A percentile compares a stretch with the other conserved stretches of the same genome.
phyloP scores from a whole-genome alignment of 2,329 filamentous ascomycete genomes.

The Setomelanomma holmii region DNA sequence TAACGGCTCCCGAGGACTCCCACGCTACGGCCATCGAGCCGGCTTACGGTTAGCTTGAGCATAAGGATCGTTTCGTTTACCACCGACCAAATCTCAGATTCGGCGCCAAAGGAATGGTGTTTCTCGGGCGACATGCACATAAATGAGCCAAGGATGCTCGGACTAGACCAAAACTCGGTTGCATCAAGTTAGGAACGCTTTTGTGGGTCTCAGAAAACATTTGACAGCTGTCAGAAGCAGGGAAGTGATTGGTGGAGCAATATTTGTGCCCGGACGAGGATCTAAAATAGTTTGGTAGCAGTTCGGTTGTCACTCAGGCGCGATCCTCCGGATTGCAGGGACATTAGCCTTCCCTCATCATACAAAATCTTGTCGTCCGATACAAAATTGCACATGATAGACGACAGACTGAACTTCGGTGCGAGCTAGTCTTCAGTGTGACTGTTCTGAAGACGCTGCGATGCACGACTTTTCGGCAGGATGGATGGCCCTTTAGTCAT shows the following conservation, averaged over 20 bases:
- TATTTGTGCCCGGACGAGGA: slow-evolving; percentile 18
- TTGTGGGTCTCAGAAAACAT: slow-evolving; percentile 12
- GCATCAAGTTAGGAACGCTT: slow-evolving; percentile 9
- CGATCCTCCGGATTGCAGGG: slow-evolving; percentile 29
- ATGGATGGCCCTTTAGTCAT: too few species aligned
- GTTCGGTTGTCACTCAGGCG: slow-evolving; percentile 14
- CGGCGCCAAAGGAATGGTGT: slow-evolving; percentile 22
- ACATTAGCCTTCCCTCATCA: slow-evolving; percentile 9
- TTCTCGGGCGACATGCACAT: slow-evolving; percentile 28
- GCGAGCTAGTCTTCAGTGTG: too few species aligned
- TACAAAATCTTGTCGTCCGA: neutral
- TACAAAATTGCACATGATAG: too few species aligned
- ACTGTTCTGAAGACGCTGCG: too few species aligned
- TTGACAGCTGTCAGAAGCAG: slow-evolving; percentile 17
- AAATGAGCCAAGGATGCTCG: slow-evolving; percentile 26
- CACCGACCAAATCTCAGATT: slow-evolving; percentile 25
- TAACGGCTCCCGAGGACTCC: slow-evolving; percentile 17
- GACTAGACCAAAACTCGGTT: slow-evolving; percentile 11
- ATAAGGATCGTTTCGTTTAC: slow-evolving; percentile 36
- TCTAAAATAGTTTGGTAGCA: slow-evolving; percentile 19
- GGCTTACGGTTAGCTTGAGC: slow-evolving; percentile 21
- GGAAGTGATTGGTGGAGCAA: slow-evolving; percentile 25
- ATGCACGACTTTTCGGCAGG: neutral
- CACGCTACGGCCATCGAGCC: slow-evolving; percentile 23
- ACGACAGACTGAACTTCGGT: too few species aligned